Percentiles rank a stretch among this genome's conserved stretches.
Evolutionary conservation across 2,329 filamentous ascomycete genomes (phyloP).

Genomic region (Fusarium transvaalense): DNA sequence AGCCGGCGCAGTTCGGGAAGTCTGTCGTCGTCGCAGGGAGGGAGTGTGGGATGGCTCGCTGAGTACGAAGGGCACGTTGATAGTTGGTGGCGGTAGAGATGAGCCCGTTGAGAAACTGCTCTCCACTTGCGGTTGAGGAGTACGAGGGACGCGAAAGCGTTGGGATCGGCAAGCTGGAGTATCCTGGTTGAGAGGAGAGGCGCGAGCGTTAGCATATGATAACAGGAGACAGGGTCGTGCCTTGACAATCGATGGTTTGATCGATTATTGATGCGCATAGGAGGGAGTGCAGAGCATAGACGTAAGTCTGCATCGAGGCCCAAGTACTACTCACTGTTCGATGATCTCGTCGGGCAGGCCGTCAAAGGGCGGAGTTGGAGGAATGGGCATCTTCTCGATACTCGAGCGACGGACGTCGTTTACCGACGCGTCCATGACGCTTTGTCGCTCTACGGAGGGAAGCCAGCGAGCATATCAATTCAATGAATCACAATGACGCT

Average conservation of each 20-base stretch:
- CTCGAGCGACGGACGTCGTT: constrained; percentile 51
- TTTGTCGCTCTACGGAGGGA: constrained; percentile 42
- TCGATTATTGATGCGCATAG: not conserved
- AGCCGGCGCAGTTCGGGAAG: constrained; percentile 72
- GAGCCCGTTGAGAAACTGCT: constrained; percentile 70
- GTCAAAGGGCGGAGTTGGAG: constrained; percentile 60
- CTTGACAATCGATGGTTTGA: not conserved
- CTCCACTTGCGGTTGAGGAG: constrained; percentile 76
- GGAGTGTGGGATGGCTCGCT: constrained; percentile 60
- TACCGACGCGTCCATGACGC: constrained; percentile 51
- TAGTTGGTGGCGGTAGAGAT: constrained; percentile 74
- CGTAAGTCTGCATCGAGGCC: not conserved
- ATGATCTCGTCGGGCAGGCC: constrained; percentile 77
- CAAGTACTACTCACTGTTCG: constrained; percentile 66
- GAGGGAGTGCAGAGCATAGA: too few relatives aligned
- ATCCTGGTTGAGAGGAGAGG: constrained; percentile 62
- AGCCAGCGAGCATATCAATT: constrained; percentile 44
- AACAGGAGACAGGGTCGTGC: not conserved
- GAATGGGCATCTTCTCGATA: constrained; percentile 52
- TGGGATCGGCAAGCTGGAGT: constrained; percentile 69
- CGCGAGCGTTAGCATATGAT: constrained; percentile 34
- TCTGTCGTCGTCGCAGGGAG: constrained; percentile 59
- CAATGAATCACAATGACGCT: constrained; percentile 6
- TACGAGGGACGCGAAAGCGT: constrained; percentile 75
- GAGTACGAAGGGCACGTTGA: constrained; percentile 70